Percentiles rank a stretch among this genome's conserved stretches.
These are phyloP conservation scores for Aspergillus pseudoglaucus DNA, from an alignment of 2,329 filamentous ascomycete species.

Conservation along the genomic window DNA sequence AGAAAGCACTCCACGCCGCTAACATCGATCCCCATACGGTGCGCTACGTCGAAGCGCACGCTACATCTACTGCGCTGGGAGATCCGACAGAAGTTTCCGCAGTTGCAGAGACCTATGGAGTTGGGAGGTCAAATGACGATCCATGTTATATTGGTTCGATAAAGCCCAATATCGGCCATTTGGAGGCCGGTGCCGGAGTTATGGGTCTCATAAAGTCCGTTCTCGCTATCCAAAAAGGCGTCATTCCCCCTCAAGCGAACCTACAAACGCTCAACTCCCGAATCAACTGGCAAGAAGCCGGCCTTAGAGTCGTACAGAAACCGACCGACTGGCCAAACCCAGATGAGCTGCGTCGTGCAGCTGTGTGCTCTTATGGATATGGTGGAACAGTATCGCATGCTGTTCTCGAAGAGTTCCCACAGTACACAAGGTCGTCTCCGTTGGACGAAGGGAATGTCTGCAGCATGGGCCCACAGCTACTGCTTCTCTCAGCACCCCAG, in stretches of 20 bases:
- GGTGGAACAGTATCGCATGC: constrained; percentile 31
- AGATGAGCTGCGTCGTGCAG: constrained; percentile 16
- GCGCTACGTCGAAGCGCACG: constrained; percentile 17
- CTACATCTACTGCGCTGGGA: constrained; percentile 15
- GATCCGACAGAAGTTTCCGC: constrained; percentile 16
- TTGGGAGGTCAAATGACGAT: constrained; percentile 7
- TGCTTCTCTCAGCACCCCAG: constrained; percentile 27
- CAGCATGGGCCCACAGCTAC: constrained; percentile 4
- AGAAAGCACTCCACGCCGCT: constrained; percentile 12
- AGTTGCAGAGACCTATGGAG: constrained; percentile 9
- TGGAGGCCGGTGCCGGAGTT: constrained; percentile 23
- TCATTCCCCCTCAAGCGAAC: constrained; percentile 27
- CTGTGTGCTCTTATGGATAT: constrained; percentile 29
- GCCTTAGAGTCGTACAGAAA: constrained; percentile 18
- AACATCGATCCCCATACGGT: constrained; percentile 12
- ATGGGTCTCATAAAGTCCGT: constrained; percentile 23
- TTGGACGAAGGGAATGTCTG: background rate
- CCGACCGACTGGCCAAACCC: constrained; percentile 13
- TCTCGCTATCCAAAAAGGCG: constrained; percentile 16
- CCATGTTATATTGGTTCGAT: constrained; percentile 24
- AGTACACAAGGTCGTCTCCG: background rate
- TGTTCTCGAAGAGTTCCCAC: constrained; percentile 20
- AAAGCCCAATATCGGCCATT: constrained; percentile 27
- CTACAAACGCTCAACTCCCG: constrained; percentile 26
- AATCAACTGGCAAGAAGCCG: constrained; percentile 24